Evolutionary conservation across 306 rosid genomes (phyloP), one percentile per base, ranked within the genome.

Genomic region (Acmispon strigosus): DNA sequence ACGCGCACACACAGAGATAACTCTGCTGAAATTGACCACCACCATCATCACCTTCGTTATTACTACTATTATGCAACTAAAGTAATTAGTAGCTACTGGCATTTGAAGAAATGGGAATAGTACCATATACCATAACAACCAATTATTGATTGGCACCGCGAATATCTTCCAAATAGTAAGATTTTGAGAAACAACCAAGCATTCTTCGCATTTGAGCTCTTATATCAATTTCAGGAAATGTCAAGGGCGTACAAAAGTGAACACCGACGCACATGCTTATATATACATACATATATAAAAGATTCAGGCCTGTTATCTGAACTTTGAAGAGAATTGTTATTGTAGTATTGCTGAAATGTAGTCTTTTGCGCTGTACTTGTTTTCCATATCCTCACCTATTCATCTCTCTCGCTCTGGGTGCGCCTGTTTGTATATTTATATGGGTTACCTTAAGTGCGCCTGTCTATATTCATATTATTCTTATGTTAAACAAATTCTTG

Each of bases 231-330:
- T 70, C 44, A 29, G 24, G 64, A 39, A 49, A 63, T 55, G 7
- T 6, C 37, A 32, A 32, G 47, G 73, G 58, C 56, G 13, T 10
- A 16, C 34, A 71, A 69, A 78, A 72, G 52, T 62, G 64, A 59
- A 65, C 32, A 27, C 32, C 4, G 32, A 27, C 4, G 0, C 32
- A 27, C 32, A 2, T 27, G 24, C 24, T 22, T 22, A 22, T 22
- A 22, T 3, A 22, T 22, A 22, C 24, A 27, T 2, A 27, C 3
- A 27, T 27, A 27, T 27, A 2, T 27, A 27, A 18, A 49, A 18
- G 48, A 51, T 49, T 27, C 32, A 17, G 29, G 22, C 45, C 1
- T 56, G 54, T 41, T 50, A 43, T 52, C 60, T 44, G 45, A 41
- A 16, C 37, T 32, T 32, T 32, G 51, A 41, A 62, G 50, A 51